Evolutionary conservation across 2,329 filamentous ascomycete genomes (phyloP), one percentile per base, ranked within the genome.

Genomic region (Diaporthe velutina): DNA sequence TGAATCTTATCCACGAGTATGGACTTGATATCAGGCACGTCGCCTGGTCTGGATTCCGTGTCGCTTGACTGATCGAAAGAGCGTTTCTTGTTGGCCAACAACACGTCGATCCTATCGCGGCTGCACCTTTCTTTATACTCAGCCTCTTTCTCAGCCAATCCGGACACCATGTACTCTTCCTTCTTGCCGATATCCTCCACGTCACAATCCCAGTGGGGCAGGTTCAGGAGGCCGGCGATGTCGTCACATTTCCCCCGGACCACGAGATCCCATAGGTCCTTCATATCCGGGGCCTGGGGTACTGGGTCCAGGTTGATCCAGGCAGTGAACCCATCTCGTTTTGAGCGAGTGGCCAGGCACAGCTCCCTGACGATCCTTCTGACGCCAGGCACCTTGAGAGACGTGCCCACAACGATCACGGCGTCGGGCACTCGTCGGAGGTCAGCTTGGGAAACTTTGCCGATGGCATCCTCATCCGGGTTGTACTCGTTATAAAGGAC

Each of bases 401-500:
- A 98, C 2, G 97, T 99, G 70, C 97, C 97, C 12, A 98, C 97
- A 38, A 99, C 97, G 78, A 99, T 92, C 35, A 99, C 90, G 25
- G 96, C 96, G 82, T 98, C 97, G 0, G 97, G 96, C 50, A 95
- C 90, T 55, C 93, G 90, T 76, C 95, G 93, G 74, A 98, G 86
- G 82, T 99, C 97, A 6, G 96, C 93, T 77, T 92, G 92, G 70
- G 96, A 95, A 54, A 98, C 96, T 30, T 94, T 94, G 57, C 96
- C 96, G 82, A 99, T 99, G 19, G 97, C 96, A 79, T 98, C 96
- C 78, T 97, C 95, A 78, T 99, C 97, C 0, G 97, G 97, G 81
- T 98, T 98, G 82, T 95, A 93, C 83, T 99, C 97, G 82, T 98
- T 98, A 86, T 99, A 99, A 13, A 99, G 89, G 6, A 98, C 96